A percentile compares a stretch with the other conserved stretches of the same genome.
Evolutionary conservation across 2,329 filamentous ascomycete species (phyloP).

Genomic region (Trichoderma cornu-damae): DNA sequence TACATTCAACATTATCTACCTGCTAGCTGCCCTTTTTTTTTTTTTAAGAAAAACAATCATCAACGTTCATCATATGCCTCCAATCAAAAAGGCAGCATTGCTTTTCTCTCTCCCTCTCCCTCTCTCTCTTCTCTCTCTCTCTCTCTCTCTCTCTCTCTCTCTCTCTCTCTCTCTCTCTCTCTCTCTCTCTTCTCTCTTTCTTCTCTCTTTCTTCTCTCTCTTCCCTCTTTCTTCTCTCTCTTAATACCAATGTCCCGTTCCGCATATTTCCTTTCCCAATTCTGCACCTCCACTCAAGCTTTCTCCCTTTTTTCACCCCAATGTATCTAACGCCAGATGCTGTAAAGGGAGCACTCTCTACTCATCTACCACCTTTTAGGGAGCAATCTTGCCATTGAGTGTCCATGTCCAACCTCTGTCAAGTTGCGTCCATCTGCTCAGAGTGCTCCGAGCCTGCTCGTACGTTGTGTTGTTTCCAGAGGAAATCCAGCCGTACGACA

Average conservation of each 20-base stretch:
- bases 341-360: not conserved
- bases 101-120: no score
- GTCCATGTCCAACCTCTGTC: not conserved
- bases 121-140: no score
- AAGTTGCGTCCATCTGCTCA: not conserved
- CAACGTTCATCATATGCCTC: slow-evolving; percentile 8
- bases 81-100: not conserved
- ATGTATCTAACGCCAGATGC: not conserved
- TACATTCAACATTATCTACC: slow-evolving; percentile 12
- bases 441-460: not conserved
- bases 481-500: not conserved
- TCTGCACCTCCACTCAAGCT: not conserved
- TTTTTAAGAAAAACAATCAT: no score
- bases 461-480: not conserved
- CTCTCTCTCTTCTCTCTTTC: no score
- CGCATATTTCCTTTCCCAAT: not conserved
- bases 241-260: slow-evolving; percentile 1
- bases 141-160: no score
- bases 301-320: not conserved
- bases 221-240: no score
- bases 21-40: not conserved
- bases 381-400: not conserved
- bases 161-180: no score
- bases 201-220: no score
- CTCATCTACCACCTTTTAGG: not conserved